phyloP scores from a whole-genome alignment of 2,329 filamentous ascomycete species.

The Corinectria fuckeliana region DNA sequence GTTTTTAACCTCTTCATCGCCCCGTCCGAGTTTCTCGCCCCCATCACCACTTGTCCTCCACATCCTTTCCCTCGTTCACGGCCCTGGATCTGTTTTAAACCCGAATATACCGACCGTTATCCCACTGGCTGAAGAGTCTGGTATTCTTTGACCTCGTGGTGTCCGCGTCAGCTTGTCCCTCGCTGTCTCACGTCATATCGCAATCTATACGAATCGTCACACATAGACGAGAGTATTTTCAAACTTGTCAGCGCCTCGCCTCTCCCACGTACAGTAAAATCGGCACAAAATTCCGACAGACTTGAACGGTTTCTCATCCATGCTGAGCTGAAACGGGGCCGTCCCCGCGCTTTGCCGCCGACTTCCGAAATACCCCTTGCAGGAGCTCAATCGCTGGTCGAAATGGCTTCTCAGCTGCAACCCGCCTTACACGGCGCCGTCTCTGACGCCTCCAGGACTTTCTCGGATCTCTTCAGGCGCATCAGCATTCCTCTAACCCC shows the following conservation, averaged over 20 bases:
- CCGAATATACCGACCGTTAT: not conserved
- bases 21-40: slow-evolving; percentile 18
- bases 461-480: slow-evolving; percentile 56
- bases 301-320: slow-evolving; percentile 22
- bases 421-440: slow-evolving; percentile 42
- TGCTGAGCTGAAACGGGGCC: slow-evolving; percentile 35
- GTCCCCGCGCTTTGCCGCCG: slow-evolving; percentile 37
- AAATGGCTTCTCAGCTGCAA: slow-evolving; percentile 51
- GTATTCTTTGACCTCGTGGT: slow-evolving; percentile 30
- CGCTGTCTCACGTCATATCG: slow-evolving; percentile 3
- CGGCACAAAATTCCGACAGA: slow-evolving; percentile 12
- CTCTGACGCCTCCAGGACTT: slow-evolving; percentile 42
- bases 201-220: not conserved
- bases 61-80: slow-evolving; percentile 25
- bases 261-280: not conserved
- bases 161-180: slow-evolving; percentile 14
- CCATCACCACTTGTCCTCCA: slow-evolving; percentile 19
- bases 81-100: slow-evolving; percentile 2
- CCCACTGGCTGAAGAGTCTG: slow-evolving; percentile 31
- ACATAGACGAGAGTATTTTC: not conserved
- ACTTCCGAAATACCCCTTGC: slow-evolving; percentile 14
- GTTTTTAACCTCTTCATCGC: slow-evolving; percentile 33
- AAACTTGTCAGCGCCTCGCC: not conserved
- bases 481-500: slow-evolving; percentile 67
- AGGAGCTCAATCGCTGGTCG: slow-evolving; percentile 39